phyloP scores from a whole-genome alignment of 768 basidiomycete genomes.

The Phylloporus sp. region DNA sequence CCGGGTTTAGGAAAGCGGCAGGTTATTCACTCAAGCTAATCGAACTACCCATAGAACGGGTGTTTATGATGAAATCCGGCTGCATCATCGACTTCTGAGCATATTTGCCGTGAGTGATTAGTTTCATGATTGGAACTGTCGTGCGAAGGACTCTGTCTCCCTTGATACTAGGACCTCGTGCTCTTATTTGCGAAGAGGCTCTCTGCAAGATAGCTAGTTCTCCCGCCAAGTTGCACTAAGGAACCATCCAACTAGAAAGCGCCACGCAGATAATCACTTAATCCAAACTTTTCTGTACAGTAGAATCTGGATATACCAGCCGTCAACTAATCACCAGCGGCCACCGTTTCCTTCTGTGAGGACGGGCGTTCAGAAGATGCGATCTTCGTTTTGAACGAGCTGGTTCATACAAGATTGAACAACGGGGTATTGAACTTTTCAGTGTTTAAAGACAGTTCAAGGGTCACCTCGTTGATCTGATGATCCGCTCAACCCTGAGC shows the following conservation, averaged over 20 bases:
- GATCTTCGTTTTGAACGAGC: conserved; percentile 64
- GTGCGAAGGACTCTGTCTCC: background rate
- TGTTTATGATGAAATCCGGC: background rate
- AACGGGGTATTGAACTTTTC: conserved; percentile 46
- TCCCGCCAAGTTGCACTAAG: too few relatives aligned
- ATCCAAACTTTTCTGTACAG: too few relatives aligned
- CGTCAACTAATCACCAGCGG: background rate
- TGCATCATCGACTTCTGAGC: conserved; percentile 11
- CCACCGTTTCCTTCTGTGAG: too few relatives aligned
- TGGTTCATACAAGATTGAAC: conserved; percentile 58
- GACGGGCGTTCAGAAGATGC: too few relatives aligned
- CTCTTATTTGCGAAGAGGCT: conserved; percentile 7
- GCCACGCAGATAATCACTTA: too few relatives aligned
- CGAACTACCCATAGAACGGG: conserved; percentile 7
- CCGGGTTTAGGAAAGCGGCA: conserved; percentile 10
- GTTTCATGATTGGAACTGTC: background rate
- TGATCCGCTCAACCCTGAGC: conserved; percentile 53
- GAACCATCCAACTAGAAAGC: too few relatives aligned
- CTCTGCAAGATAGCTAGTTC: background rate
- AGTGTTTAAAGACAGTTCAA: conserved; percentile 51
- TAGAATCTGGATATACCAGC: too few relatives aligned
- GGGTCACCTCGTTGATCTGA: conserved; percentile 64
- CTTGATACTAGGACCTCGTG: conserved; percentile 22
- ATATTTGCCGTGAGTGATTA: conserved; percentile 18
- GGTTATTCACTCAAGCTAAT: background rate